A percentile compares a stretch with the other conserved stretches of the same genome.
These are phyloP conservation scores for Petunia hybrid DNA, from an alignment of 305 asterid species.

Conservation along the genomic window DNA sequence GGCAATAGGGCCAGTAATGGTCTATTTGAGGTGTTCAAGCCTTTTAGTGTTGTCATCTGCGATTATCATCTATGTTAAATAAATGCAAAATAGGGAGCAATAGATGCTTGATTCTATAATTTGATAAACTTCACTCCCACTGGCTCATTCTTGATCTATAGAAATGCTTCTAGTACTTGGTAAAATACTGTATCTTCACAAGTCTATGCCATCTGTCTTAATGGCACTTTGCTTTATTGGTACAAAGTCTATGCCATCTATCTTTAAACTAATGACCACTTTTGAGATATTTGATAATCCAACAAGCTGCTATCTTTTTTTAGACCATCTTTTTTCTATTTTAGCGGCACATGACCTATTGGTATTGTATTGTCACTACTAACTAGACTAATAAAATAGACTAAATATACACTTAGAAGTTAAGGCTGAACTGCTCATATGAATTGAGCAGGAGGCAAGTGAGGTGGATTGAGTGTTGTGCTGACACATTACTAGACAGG, in stretches of 20 bases:
- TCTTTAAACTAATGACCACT: no score
- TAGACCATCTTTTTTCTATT: no score
- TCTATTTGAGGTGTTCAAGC: neutral
- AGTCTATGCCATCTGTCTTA: conserved; percentile 15
- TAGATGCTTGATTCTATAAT: neutral
- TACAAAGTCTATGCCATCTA: neutral
- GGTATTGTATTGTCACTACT: no score
- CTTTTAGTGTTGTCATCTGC: neutral
- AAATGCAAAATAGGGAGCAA: conserved; percentile 1
- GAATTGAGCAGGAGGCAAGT: no score
- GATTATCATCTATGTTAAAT: neutral
- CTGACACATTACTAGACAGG: no score
- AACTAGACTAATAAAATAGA: no score
- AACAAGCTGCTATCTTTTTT: no score
- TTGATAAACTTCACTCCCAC: neutral
- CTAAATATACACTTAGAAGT: no score
- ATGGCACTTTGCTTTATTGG: conserved; percentile 13
- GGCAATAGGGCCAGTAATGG: neutral
- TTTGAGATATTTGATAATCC: no score
- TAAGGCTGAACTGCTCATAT: no score
- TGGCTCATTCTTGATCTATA: conserved; percentile 12
- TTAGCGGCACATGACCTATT: no score
- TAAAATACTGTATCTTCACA: neutral
- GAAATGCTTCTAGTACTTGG: conserved; percentile 21
- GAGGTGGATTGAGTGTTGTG: no score